Evolutionary conservation across 73 alveolate species (phyloP).

Genomic region (Tetrahymena borealis): DNA sequence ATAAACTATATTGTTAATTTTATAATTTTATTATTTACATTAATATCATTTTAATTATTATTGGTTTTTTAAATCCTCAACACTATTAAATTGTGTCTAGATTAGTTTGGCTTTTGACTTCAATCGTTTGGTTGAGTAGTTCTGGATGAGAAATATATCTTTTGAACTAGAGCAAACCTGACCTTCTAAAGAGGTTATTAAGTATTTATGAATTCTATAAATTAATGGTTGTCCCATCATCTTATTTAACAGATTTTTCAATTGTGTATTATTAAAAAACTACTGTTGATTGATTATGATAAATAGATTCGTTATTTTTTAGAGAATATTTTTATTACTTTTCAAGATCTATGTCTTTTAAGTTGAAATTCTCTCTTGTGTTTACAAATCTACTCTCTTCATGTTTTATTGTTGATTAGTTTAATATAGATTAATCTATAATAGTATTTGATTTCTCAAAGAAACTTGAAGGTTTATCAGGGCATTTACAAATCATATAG

Average conservation of each 20-base stretch:
- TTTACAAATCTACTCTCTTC: neutral
- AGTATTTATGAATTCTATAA: neutral
- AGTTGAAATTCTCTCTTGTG: neutral
- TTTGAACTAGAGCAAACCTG: neutral
- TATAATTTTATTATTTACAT: too few relatives aligned
- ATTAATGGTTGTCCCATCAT: neutral
- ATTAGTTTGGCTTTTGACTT: neutral
- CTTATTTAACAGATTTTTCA: neutral
- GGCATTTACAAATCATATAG: neutral
- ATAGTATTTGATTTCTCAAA: neutral
- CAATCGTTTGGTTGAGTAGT: neutral
- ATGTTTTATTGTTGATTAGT: neutral
- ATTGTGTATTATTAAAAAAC: neutral
- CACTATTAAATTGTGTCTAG: too few relatives aligned
- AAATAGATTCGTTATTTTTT: neutral
- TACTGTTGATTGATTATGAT: neutral
- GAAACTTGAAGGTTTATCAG: neutral
- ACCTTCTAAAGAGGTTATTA: neutral
- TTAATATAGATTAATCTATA: neutral
- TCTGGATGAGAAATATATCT: neutral
- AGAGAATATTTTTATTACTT: neutral
- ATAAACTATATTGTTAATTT: too few relatives aligned
- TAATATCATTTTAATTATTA: too few relatives aligned
- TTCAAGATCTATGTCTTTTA: neutral
- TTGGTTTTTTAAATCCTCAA: too few relatives aligned